These are phyloP conservation scores for Candida methanosorbosa DNA, from an alignment of 805 yeast species.

Conservation along the genomic window DNA sequence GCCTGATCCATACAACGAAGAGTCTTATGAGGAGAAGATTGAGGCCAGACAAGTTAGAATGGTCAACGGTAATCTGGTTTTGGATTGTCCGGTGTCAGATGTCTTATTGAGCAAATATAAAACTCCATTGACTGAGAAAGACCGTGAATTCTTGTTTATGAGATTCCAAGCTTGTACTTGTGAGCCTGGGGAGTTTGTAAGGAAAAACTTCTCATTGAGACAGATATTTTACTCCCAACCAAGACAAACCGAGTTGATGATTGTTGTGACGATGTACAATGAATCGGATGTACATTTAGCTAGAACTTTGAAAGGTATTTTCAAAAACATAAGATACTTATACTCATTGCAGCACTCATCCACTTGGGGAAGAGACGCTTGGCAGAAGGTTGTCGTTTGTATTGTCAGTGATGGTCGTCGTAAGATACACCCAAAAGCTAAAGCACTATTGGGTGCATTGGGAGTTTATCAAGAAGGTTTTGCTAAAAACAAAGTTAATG, in stretches of 20 bases:
- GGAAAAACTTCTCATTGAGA: slow-evolving; percentile 65
- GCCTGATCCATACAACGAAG: background rate
- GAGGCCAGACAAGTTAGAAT: slow-evolving; percentile 37
- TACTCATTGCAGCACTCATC: slow-evolving; percentile 52
- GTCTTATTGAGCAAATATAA: slow-evolving; percentile 47
- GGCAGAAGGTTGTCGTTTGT: slow-evolving; percentile 90
- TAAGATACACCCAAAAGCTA: slow-evolving; percentile 70
- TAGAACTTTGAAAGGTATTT: slow-evolving; percentile 81
- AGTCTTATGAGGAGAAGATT: slow-evolving; percentile 4
- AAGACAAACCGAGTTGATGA: slow-evolving; percentile 75
- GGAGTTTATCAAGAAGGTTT: slow-evolving; percentile 95
- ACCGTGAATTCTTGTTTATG: slow-evolving; percentile 71
- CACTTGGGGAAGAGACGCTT: slow-evolving; percentile 91
- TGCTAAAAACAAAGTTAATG: slow-evolving; percentile 86
- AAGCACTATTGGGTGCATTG: slow-evolving; percentile 72
- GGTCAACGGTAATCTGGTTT: slow-evolving; percentile 70
- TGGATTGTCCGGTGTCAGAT: slow-evolving; percentile 85
- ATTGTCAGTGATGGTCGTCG: slow-evolving; percentile 89
- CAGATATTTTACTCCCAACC: slow-evolving; percentile 74
- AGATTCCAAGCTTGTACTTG: slow-evolving; percentile 92
- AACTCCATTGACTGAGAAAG: slow-evolving; percentile 32
- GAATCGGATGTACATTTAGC: slow-evolving; percentile 80
- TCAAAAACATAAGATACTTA: slow-evolving; percentile 76
- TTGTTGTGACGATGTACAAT: slow-evolving; percentile 84
- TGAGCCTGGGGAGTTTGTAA: slow-evolving; percentile 66